A percentile compares a stretch with the other conserved stretches of the same genome.
phyloP scores from a whole-genome alignment of 495 filamentous ascomycete species.

The Penicillium subrubescens region DNA sequence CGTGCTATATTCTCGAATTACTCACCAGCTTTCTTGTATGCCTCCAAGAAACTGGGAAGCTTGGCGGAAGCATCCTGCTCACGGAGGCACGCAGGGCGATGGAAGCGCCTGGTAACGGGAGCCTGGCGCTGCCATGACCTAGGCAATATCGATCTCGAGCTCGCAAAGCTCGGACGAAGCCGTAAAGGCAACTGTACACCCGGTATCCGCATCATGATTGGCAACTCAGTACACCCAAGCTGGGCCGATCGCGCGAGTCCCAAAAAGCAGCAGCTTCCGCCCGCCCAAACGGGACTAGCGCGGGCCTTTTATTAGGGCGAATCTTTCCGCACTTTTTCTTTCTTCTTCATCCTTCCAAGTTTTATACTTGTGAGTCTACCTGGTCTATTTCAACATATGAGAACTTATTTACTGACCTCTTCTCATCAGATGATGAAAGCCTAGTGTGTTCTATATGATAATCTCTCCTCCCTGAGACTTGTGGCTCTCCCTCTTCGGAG shows the following conservation, averaged over 20 bases:
- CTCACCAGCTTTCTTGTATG: constrained; percentile 55
- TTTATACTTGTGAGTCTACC: constrained; percentile 81
- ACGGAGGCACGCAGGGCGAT: constrained; percentile 25
- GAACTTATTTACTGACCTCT: constrained; percentile 44
- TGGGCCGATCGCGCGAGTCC: constrained; percentile 16
- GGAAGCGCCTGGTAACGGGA: constrained; percentile 27
- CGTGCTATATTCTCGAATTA: neutral
- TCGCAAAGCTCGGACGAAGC: constrained; percentile 28
- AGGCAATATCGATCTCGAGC: constrained; percentile 22
- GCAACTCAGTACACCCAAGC: neutral
- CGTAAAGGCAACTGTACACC: constrained; percentile 14
- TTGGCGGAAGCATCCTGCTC: constrained; percentile 24
- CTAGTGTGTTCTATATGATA: constrained; percentile 90
- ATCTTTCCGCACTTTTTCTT: constrained; percentile 39
- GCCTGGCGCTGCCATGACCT: constrained; percentile 17
- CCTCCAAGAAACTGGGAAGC: constrained; percentile 38
- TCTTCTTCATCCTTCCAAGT: constrained; percentile 94
- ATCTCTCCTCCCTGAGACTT: constrained; percentile 64
- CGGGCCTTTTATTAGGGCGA: constrained; percentile 22
- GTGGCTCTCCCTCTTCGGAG: constrained; percentile 81
- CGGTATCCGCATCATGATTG: constrained; percentile 8
- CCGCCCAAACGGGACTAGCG: constrained; percentile 35
- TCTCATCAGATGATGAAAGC: constrained; percentile 94
- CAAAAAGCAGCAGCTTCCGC: constrained; percentile 27
- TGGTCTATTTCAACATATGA: neutral